Base-by-base conservation (phyloP, 228 moss, liverwort and hornwort genomes). In the Sphagnum fallax region DNA sequence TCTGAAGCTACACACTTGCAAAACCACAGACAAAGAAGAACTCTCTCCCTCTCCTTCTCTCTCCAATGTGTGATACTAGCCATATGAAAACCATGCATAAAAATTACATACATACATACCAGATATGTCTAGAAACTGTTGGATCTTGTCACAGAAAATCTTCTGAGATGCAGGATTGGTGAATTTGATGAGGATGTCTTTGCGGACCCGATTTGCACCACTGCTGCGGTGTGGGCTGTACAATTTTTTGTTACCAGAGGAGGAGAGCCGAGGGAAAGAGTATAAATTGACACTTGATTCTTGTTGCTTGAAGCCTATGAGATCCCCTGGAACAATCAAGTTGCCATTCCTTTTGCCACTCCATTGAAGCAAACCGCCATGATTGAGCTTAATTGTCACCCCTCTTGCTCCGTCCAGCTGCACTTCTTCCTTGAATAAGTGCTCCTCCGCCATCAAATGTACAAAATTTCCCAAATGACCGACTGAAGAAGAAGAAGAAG, bases 351-450 rank as follows among this genome's bases (percentile, higher is more conserved):
- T 65, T 12, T 73, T 69, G 10, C 80, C 72, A 11, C 81, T 77
- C 92, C 92, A 95, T 55, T 77, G 88, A 47, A 95, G 74, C 66
- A 87, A 59, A 18, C 94, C 94, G 4, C 70, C 49, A 47, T 53
- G 59, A 49, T 64, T 69, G 57, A 95, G 69, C 4, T 69, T 69
- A 4, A 82, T 76, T 5, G 61, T 71, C 70, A 77, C 83, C 51
- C 72, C 77, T 48, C 72, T 78, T 32, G 69, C 61, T 61, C 85
- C 87, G 11, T 85, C 88, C 74, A 92, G 47, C 48, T 70, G 66
- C 50, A 84, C 81, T 5, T 74, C 63, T 60, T 81, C 87, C 63
- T 72, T 84, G 52, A 88, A 70, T 52, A 70, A 12, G n/a, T 68
- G 69, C 58, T 70, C 81, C 81, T 32, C 32, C 32, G 32, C 32